Evolutionary conservation across 176 grass and related monocot species (phyloP), one percentile per base, ranked within the genome.

Genomic region (Triticum turgidum): DNA sequence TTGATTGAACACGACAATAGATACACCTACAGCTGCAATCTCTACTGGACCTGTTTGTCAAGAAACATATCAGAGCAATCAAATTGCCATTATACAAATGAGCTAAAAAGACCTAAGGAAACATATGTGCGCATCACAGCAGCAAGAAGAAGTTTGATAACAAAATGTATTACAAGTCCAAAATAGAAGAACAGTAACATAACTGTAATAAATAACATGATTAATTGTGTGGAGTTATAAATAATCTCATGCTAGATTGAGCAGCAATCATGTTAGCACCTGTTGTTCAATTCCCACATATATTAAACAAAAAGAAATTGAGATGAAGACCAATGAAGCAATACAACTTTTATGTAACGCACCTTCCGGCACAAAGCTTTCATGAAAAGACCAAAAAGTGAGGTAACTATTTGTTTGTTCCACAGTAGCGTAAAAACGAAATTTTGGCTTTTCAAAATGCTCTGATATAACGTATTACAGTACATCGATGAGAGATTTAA

Each of bases 1-100:
- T 84, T 98, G 96, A 89, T 98, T 98, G 54, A 98, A 93, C 70
- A 98, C 89, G 11, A 93, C 96, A 66, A 98, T 95, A 34, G 96
- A 92, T 24, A 98, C 88, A 30, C 96, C 96, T 63, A 95, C 96
- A 56, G 93, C 96, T 49, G 93, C 93, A 77, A 98, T 81, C 82
- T 98, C 96, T 69, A 89, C 87, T 34, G 96, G 80, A 87, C 96
- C 96, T 98, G 86, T 86, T 78, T 89, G 54, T 17, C 22, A 86
- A 17, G 35, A 87, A 75, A 85, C 20, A 30, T 5, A 90, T 35
- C 62, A 61, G 21, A 73, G 20, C 9, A 61, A 69, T 38, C 33
- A 85, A 49, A 69, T 10, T 61, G 35, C 6, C 29, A 45, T 29
- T 51, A 49, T 8, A 70, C 32, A 73, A 81, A 35, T 69, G 81